phyloP scores from a whole-genome alignment of 2,329 filamentous ascomycete species.

The Microcyclosporella mali region DNA sequence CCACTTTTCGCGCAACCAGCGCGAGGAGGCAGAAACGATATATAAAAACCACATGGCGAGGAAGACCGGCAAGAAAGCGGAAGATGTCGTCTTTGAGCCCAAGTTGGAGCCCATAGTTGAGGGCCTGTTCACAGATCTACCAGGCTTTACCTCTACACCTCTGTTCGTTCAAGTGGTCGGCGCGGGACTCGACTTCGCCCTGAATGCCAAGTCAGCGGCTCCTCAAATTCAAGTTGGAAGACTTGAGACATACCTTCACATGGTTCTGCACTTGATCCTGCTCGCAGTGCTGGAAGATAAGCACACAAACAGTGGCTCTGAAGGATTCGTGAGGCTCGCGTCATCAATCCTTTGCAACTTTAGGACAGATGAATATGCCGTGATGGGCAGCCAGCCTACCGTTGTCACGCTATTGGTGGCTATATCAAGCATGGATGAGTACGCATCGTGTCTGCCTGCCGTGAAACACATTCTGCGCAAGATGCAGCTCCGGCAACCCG shows the following conservation, averaged over 20 bases:
- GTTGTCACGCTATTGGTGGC: conserved; percentile 47
- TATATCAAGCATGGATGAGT: conserved; percentile 59
- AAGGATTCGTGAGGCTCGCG: conserved; percentile 25
- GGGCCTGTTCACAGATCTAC: conserved; percentile 69
- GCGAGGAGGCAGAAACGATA: conserved; percentile 86
- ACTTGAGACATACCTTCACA: conserved; percentile 85
- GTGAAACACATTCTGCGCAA: conserved; percentile 75
- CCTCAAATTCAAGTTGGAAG: conserved; percentile 73
- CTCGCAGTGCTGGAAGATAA: conserved; percentile 80
- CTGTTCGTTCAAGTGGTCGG: conserved; percentile 88
- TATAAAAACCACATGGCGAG: conserved; percentile 84
- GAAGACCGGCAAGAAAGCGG: conserved; percentile 70
- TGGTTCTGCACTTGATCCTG: conserved; percentile 79
- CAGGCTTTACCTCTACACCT: conserved; percentile 73
- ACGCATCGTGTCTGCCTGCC: conserved; percentile 77
- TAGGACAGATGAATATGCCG: conserved; percentile 1
- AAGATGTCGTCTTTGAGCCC: conserved; percentile 89
- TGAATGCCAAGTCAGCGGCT: conserved; percentile 62
- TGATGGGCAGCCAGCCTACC: conserved; percentile 8
- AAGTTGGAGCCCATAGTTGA: conserved; percentile 68
- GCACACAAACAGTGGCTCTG: conserved; percentile 5
- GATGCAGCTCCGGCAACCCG: conserved; percentile 75
- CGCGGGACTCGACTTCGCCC: conserved; percentile 75
- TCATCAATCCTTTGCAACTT: conserved; percentile 11
- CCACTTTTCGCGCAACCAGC: conserved; percentile 93